Evolutionary conservation across 176 grass and related monocot species (phyloP), one percentile per base, ranked within the genome.

Genomic region (Aegilops tauschii): DNA sequence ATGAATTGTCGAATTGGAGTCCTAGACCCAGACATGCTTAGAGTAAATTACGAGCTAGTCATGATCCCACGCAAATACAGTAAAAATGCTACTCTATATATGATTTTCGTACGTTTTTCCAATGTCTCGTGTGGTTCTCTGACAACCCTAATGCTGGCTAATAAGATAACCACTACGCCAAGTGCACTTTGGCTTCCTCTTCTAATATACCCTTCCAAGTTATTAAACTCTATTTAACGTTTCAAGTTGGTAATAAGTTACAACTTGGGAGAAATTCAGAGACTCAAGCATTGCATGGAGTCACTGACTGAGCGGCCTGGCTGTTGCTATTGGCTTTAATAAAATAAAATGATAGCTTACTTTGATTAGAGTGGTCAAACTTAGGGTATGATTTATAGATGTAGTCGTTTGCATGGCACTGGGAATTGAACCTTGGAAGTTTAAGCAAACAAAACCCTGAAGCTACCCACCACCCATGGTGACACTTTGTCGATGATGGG

Each of bases 1-100:
- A 80, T 76, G 25, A 80, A 89, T 28, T 74, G 68, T 74, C 87
- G 14, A 74, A 52, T 44, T 80, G 66, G 76, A 85, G 74, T 82
- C 59, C 68, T 89, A 65, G 18, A 20, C 42, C 31, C 17, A 84
- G 18, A 85, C 59, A 80, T 66, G n/a, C 42, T 54, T 58, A 58
- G 18, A 66, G 23, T 52, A 30, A 76, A 66, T 67, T 67, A 31
- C 44, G 6, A 56, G 5, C 52, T 74, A 77, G 82, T 74, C 31
- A 79, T 67, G 50, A 87, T 40, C 68, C 58, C 42, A 74, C 32
- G 56, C 58, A 85, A 56, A 85, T 31, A 25, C 16, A 65, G n/a
- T 49, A 52, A 73, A 80, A 80, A 34, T 34, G 3, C 32, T 34
- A 34, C 32, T 4, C 32, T 16, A 56, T 85, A 66, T 21, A 68